phyloP scores from a whole-genome alignment of 495 filamentous ascomycete species.

The Penicillium psychrofluorescens region DNA sequence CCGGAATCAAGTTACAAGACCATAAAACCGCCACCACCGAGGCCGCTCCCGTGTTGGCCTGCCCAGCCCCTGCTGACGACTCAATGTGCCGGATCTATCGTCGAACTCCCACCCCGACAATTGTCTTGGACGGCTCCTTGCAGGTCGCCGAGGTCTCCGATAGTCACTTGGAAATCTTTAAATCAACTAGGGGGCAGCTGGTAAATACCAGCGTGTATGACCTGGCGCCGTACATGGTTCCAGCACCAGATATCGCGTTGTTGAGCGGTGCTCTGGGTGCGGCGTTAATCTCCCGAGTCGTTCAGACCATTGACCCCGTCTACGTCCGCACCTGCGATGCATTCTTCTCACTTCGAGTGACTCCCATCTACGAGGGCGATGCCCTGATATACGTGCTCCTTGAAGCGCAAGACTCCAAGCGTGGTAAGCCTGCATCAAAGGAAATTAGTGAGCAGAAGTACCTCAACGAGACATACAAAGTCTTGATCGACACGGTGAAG shows the following conservation, averaged over 20 bases:
- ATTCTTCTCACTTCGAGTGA: constrained; percentile 36
- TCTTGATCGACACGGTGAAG: constrained; percentile 56
- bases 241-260: constrained; percentile 27
- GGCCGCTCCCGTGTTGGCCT: neutral
- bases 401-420: constrained; percentile 33
- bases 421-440: neutral
- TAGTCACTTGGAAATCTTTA: constrained; percentile 36
- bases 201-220: constrained; percentile 38
- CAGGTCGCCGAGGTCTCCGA: constrained; percentile 42
- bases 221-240: constrained; percentile 21
- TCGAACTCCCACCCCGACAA: constrained; percentile 39
- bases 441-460: constrained; percentile 32
- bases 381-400: constrained; percentile 39
- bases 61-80: neutral
- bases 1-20: too few species aligned
- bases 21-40: too few species aligned
- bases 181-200: constrained; percentile 28
- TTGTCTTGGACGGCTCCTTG: constrained; percentile 41
- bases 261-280: constrained; percentile 37
- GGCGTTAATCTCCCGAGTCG: constrained; percentile 29
- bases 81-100: constrained; percentile 35
- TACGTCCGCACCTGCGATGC: constrained; percentile 12
- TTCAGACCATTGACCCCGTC: constrained; percentile 24
- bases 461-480: constrained; percentile 53
- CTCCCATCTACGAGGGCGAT: constrained; percentile 43